phyloP scores from a whole-genome alignment of 768 basidiomycete species.

The Panus rudis region DNA sequence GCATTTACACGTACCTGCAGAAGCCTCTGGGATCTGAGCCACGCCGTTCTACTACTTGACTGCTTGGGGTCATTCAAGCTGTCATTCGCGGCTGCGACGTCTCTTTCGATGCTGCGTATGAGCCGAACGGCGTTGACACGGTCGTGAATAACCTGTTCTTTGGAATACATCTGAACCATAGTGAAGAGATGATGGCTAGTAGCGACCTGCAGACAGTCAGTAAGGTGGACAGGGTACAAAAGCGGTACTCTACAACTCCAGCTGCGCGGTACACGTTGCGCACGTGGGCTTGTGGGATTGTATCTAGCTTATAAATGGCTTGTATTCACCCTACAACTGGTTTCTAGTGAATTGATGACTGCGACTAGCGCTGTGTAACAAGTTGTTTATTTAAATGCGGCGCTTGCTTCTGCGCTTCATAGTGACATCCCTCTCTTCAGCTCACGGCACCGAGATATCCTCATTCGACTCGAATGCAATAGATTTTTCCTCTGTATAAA shows the following conservation, averaged over 20 bases:
- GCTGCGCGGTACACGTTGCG: too few relatives aligned
- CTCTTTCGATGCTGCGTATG: constrained; percentile 53
- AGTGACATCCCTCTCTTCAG: constrained; percentile 1
- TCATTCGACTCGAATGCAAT: not conserved
- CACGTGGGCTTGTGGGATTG: too few relatives aligned
- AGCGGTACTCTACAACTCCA: too few relatives aligned
- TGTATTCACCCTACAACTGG: too few relatives aligned
- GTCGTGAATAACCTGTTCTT: constrained; percentile 39
- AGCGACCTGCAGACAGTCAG: constrained; percentile 1
- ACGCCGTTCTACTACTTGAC: constrained; percentile 21
- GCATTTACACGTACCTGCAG: constrained; percentile 45
- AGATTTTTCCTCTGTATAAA: not conserved
- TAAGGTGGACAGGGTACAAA: too few relatives aligned
- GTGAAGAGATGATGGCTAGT: not conserved
- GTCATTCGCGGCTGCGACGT: constrained; percentile 32
- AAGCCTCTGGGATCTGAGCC: constrained; percentile 49
- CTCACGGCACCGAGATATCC: not conserved
- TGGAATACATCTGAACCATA: not conserved
- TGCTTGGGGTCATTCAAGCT: constrained; percentile 14
- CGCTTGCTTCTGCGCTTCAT: too few relatives aligned
- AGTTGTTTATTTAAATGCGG: too few relatives aligned
- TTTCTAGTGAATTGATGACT: too few relatives aligned
- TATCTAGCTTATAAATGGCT: too few relatives aligned
- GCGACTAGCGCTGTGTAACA: too few relatives aligned
- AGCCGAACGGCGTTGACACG: constrained; percentile 62